phyloP scores from a whole-genome alignment of 371 early-diverging fungal species.

The Mucor velutinosus region DNA sequence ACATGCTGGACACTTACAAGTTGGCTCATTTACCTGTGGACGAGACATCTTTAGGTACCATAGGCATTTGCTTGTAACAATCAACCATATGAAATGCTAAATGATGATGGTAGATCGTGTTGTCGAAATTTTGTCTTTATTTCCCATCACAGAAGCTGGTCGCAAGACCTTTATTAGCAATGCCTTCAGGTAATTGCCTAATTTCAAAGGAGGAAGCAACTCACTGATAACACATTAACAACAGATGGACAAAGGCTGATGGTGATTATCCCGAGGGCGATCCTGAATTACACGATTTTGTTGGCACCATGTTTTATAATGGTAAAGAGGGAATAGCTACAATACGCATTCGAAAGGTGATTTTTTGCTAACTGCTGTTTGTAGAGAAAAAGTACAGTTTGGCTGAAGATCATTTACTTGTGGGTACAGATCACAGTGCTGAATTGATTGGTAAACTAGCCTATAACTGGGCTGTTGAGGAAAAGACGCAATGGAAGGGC shows the following conservation, averaged over 20 bases:
- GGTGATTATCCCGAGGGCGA: slow-evolving; percentile 75
- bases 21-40: slow-evolving; percentile 71
- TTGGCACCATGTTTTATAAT: slow-evolving; percentile 72
- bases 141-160: slow-evolving; percentile 41
- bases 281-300: slow-evolving; percentile 80
- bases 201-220: not conserved
- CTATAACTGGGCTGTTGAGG: slow-evolving; percentile 73
- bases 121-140: slow-evolving; percentile 55
- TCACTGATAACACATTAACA: not conserved
- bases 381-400: slow-evolving; percentile 59
- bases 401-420: slow-evolving; percentile 77
- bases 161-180: slow-evolving; percentile 49
- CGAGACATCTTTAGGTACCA: slow-evolving; percentile 68
- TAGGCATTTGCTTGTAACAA: not conserved
- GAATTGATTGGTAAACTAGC: slow-evolving; percentile 71
- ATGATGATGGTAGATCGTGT: slow-evolving; percentile 49
- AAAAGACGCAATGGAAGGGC: slow-evolving; percentile 60
- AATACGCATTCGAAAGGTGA: not conserved
- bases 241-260: slow-evolving; percentile 70
- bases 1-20: slow-evolving; percentile 82
- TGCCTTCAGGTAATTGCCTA: slow-evolving; percentile 40
- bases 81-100: not conserved
- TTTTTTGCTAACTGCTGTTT: not conserved
- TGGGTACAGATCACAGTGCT: slow-evolving; percentile 82
- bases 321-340: slow-evolving; percentile 40